These are phyloP conservation scores for Nigrospora sphaerica DNA, from an alignment of 2,329 filamentous ascomycete genomes.

Conservation along the genomic window DNA sequence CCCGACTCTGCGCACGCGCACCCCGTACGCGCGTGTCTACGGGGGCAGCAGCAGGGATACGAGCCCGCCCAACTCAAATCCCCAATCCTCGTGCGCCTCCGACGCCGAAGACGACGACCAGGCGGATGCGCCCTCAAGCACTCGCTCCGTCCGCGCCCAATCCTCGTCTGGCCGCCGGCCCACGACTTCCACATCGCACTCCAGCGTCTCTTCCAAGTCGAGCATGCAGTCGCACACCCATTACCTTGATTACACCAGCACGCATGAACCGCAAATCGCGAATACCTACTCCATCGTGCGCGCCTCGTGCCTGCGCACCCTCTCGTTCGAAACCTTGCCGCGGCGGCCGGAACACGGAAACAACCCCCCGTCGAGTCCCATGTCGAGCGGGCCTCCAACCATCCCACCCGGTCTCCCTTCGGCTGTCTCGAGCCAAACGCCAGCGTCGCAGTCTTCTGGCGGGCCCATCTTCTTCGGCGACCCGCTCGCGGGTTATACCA, in stretches of 20 bases:
- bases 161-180: conserved; percentile 24
- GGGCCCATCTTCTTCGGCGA: conserved; percentile 66
- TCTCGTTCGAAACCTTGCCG: conserved; percentile 60
- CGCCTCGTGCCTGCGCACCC: conserved; percentile 57
- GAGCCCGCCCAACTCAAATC: conserved; percentile 46
- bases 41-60: conserved; percentile 33
- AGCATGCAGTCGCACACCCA: conserved; percentile 49
- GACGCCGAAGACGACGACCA: conserved; percentile 40
- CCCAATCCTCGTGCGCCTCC: conserved; percentile 37
- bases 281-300: conserved; percentile 61
- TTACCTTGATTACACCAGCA: conserved; percentile 62
- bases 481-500: conserved; percentile 57
- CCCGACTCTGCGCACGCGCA: conserved; percentile 53
- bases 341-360: conserved; percentile 33
- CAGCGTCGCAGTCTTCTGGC: conserved; percentile 43
- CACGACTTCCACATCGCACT: conserved; percentile 42
- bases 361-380: conserved; percentile 22
- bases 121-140: neutral
- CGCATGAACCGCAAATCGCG: conserved; percentile 54
- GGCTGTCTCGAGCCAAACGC: conserved; percentile 40
- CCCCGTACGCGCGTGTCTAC: conserved; percentile 53
- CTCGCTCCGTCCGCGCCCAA: conserved; percentile 20
- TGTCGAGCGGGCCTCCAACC: conserved; percentile 31
- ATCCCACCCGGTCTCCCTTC: conserved; percentile 27
- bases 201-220: conserved; percentile 44